phyloP scores from a whole-genome alignment of 2,329 filamentous ascomycete species.

The Cryphonectria nitschkei region DNA sequence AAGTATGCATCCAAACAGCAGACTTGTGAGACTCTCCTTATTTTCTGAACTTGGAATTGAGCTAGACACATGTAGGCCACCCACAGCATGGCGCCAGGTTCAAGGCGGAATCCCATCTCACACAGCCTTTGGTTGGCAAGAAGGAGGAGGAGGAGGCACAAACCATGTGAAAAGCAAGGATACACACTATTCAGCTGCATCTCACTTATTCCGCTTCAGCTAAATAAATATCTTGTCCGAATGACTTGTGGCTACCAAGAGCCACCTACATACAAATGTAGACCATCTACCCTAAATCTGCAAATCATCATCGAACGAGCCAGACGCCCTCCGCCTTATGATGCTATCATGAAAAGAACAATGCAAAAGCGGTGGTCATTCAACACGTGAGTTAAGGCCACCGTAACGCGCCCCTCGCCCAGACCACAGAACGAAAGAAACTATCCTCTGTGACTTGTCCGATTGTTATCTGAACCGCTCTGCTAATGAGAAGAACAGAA shows the following conservation, averaged over 20 bases:
- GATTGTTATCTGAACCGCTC: not conserved
- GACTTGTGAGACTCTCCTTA: too few relatives aligned
- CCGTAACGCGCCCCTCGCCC: not conserved
- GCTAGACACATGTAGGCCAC: not conserved
- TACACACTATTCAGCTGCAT: not conserved
- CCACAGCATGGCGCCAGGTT: not conserved
- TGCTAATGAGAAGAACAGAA: not conserved
- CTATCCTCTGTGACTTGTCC: constrained; percentile 1
- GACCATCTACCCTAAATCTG: not conserved
- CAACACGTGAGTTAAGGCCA: not conserved
- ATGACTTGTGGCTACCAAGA: not conserved
- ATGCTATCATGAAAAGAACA: not conserved
- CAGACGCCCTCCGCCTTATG: not conserved
- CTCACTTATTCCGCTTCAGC: not conserved
- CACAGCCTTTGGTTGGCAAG: not conserved
- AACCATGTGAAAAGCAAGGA: not conserved
- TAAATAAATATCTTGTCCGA: not conserved
- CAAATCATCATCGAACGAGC: not conserved
- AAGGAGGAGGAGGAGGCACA: not conserved
- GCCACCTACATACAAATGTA: not conserved
- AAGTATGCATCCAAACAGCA: not conserved
- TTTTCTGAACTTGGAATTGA: too few relatives aligned
- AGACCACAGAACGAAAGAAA: not conserved
- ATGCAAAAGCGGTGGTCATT: not conserved
- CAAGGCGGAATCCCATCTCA: not conserved